Percentiles rank a stretch among this genome's conserved stretches.
Conservation (phyloP, 176 grass and related monocot genomes). For the Cymbopogon citratus region DNA sequence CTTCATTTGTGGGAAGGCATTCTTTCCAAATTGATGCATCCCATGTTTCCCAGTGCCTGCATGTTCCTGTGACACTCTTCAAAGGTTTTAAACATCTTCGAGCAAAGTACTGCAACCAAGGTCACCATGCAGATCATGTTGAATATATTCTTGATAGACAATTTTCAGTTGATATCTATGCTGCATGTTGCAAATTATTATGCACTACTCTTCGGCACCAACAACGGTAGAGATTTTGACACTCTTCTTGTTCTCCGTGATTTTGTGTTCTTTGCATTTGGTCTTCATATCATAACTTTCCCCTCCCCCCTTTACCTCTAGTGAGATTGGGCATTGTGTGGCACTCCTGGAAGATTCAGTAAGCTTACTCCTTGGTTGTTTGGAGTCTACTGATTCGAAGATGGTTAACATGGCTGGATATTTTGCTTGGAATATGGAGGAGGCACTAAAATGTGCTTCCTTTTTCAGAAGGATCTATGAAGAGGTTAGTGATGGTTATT, state of each 20-base stretch:
- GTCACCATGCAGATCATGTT: constrained; percentile 14
- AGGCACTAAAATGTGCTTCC: constrained; percentile 74
- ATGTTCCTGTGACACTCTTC: constrained; percentile 67
- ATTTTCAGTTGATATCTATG: constrained; percentile 75
- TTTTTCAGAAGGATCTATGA: constrained; percentile 95
- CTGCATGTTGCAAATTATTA: constrained; percentile 92
- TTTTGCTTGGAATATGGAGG: constrained; percentile 69
- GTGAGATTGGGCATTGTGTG: constrained; percentile 64
- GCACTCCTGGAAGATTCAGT: constrained; percentile 72
- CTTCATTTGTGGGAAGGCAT: constrained; percentile 59
- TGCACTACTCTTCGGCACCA: constrained; percentile 70
- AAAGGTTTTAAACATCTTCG: constrained; percentile 61
- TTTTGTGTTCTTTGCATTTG: constrained; percentile 20
- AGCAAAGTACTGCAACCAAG: constrained; percentile 3
- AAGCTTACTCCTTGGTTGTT: constrained; percentile 72
- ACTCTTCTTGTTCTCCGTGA: not conserved
- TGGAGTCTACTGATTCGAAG: constrained; percentile 67
- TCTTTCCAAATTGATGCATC: constrained; percentile 65
- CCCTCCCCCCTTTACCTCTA: constrained; percentile 13
- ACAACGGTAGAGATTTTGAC: constrained; percentile 45
- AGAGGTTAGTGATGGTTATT: constrained; percentile 61
- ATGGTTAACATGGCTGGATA: constrained; percentile 45
- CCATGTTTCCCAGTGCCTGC: constrained; percentile 69
- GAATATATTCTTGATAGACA: constrained; percentile 58
- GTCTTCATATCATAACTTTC: not conserved